A percentile compares a stretch with the other conserved stretches of the same genome.
Evolutionary conservation across 768 basidiomycete genomes (phyloP).

Genomic region (Leccinum disarticulatum): DNA sequence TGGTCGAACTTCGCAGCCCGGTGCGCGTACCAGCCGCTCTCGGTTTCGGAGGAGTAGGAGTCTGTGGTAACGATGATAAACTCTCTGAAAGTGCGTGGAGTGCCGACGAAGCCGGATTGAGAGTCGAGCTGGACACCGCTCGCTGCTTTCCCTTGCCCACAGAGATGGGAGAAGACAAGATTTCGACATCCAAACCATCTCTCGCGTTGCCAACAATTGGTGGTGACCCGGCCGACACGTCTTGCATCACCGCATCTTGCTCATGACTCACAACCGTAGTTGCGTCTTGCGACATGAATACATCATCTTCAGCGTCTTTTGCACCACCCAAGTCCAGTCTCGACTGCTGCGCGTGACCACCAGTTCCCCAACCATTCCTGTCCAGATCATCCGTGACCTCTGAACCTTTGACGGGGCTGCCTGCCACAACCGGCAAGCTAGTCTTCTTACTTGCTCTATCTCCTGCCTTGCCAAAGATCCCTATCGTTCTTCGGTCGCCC

Average conservation of each 20-base stretch:
- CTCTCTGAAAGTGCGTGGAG: constrained; percentile 65
- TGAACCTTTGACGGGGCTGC: constrained; percentile 46
- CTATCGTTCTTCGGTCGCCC: constrained; percentile 10
- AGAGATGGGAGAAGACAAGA: constrained; percentile 15
- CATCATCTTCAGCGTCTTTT: constrained; percentile 2
- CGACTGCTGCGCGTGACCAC: neutral
- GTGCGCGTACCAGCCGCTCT: constrained; percentile 48
- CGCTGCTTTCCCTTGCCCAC: constrained; percentile 27
- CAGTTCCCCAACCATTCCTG: neutral
- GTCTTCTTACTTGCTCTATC: constrained; percentile 43
- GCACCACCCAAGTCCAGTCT: neutral
- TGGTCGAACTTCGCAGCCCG: constrained; percentile 46
- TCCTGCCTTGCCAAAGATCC: constrained; percentile 25
- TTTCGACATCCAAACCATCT: constrained; percentile 12
- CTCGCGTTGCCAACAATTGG: constrained; percentile 3
- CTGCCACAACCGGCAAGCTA: constrained; percentile 44
- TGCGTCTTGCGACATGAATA: constrained; percentile 7
- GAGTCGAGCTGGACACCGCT: constrained; percentile 15
- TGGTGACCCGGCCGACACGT: constrained; percentile 2
- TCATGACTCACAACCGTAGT: neutral
- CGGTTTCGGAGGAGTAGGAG: constrained; percentile 32
- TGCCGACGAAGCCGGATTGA: constrained; percentile 38
- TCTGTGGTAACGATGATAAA: constrained; percentile 48
- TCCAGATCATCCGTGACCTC: constrained; percentile 1
- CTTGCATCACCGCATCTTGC: constrained; percentile 8